A percentile compares a stretch with the other conserved stretches of the same genome.
Conservation (phyloP, 1,284 basidiomycete species). For the Boletus semigastroideus region DNA sequence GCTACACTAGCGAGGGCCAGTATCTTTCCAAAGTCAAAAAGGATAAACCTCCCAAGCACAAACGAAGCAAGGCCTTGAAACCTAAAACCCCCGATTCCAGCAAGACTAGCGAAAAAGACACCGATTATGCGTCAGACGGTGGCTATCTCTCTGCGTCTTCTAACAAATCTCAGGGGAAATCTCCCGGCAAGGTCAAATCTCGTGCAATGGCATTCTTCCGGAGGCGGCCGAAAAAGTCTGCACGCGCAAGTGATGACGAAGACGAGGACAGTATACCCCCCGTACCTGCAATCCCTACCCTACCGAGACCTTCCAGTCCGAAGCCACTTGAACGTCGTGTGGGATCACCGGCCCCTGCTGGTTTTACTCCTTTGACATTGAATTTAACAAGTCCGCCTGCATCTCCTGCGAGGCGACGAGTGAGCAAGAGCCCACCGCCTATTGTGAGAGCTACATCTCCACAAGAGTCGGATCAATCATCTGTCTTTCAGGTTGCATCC, state of each 20-base stretch:
- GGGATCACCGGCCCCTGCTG: slow-evolving; percentile 26
- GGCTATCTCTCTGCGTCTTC: slow-evolving; percentile 35
- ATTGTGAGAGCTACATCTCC: slow-evolving; percentile 5
- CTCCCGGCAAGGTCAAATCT: slow-evolving; percentile 28
- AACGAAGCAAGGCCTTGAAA: slow-evolving; percentile 20
- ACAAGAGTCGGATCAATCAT: slow-evolving; percentile 10
- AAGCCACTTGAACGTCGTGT: slow-evolving; percentile 28
- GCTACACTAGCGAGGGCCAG: slow-evolving; percentile 33
- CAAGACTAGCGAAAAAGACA: slow-evolving; percentile 22
- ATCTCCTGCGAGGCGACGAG: slow-evolving; percentile 22
- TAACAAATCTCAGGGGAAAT: slow-evolving; percentile 32
- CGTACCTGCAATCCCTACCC: slow-evolving; percentile 28
- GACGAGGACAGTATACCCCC: slow-evolving; percentile 30
- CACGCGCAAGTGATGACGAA: slow-evolving; percentile 29
- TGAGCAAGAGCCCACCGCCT: slow-evolving; percentile 29
- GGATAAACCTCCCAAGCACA: slow-evolving; percentile 21
- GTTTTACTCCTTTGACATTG: slow-evolving; percentile 27
- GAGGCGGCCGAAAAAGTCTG: slow-evolving; percentile 28
- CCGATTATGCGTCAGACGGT: slow-evolving; percentile 27
- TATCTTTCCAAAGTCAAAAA: slow-evolving; percentile 32
- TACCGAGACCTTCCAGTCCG: slow-evolving; percentile 30
- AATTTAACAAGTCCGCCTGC: slow-evolving; percentile 23
- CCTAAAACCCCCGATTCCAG: slow-evolving; percentile 14
- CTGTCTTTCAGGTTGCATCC: slow-evolving; percentile 6
- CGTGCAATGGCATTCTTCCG: slow-evolving; percentile 35